These are phyloP conservation scores for Austroboletus novae-zelandiae DNA, from an alignment of 1,284 basidiomycete genomes.

Conservation along the genomic window DNA sequence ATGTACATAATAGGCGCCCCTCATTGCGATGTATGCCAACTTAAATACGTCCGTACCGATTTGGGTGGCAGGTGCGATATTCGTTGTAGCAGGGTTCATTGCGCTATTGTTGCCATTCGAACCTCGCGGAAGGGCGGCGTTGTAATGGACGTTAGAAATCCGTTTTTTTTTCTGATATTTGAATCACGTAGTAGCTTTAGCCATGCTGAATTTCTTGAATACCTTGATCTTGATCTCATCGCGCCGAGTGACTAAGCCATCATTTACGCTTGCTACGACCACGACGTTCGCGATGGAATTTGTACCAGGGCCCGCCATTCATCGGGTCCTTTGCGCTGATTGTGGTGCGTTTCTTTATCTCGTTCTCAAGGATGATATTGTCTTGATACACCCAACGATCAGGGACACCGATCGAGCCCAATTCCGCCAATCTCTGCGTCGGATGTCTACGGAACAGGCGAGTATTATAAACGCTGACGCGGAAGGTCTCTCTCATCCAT, in stretches of 20 bases:
- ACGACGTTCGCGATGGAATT: slow-evolving; percentile 61
- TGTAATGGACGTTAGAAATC: slow-evolving; percentile 32
- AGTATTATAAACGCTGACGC: slow-evolving; percentile 20
- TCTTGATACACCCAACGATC: slow-evolving; percentile 8
- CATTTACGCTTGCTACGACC: background rate
- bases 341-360: slow-evolving; percentile 52
- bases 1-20: slow-evolving; percentile 52
- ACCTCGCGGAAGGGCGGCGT: slow-evolving; percentile 63
- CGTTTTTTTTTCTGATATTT: too few relatives aligned
- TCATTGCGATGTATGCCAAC: slow-evolving; percentile 64
- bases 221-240: slow-evolving; percentile 1
- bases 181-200: too few relatives aligned
- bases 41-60: slow-evolving; percentile 65
- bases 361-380: background rate
- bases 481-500: background rate
- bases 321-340: slow-evolving; percentile 79
- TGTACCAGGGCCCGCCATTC: slow-evolving; percentile 64
- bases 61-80: slow-evolving; percentile 65
- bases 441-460: slow-evolving; percentile 85
- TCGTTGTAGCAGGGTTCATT: slow-evolving; percentile 59
- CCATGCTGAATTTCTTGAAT: too few relatives aligned
- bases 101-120: slow-evolving; percentile 71
- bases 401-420: slow-evolving; percentile 94
- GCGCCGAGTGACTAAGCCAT: slow-evolving; percentile 20
- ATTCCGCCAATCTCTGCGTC: slow-evolving; percentile 96